These are phyloP conservation scores for Solanum raphanifolium DNA, from an alignment of 257 asterid species.

Conservation along the genomic window DNA sequence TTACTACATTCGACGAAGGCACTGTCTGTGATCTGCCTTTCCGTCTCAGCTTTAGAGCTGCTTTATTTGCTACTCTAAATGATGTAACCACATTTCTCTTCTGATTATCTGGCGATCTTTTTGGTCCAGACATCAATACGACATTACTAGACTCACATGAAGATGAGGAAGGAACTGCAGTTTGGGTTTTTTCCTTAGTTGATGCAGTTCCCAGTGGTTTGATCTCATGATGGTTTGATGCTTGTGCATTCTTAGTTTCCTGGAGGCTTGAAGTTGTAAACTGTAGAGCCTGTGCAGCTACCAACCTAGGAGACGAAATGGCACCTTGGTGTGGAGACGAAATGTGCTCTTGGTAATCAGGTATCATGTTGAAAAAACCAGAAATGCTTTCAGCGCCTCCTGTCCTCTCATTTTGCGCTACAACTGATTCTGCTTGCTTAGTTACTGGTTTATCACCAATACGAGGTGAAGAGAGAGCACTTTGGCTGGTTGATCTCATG, in stretches of 20 bases:
- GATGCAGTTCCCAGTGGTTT: constrained; percentile 5
- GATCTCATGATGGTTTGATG: constrained; percentile 11
- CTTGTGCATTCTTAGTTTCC: not conserved
- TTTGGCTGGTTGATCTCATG: not conserved
- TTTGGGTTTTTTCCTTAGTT: constrained; percentile 20
- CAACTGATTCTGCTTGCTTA: constrained; percentile 7
- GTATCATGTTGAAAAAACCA: not conserved
- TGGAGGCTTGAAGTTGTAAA: not conserved
- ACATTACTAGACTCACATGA: constrained; percentile 7
- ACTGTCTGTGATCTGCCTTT: constrained; percentile 38
- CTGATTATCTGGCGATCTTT: constrained; percentile 22
- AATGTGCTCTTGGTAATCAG: not conserved
- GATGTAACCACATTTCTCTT: constrained; percentile 24
- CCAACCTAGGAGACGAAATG: constrained; percentile 11
- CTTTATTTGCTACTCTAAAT: constrained; percentile 30
- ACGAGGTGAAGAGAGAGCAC: constrained; percentile 13
- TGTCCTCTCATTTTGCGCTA: constrained; percentile 2
- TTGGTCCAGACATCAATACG: constrained; percentile 12
- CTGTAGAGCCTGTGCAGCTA: not conserved
- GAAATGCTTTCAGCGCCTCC: not conserved
- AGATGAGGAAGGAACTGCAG: constrained; percentile 14
- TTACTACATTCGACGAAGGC: constrained; percentile 31
- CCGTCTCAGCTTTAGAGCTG: constrained; percentile 45
- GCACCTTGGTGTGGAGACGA: constrained; percentile 7
- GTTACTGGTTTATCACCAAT: not conserved